Conservation (phyloP, 202 grass and related monocot species). For the Dendrocalamus latiflorus region DNA sequence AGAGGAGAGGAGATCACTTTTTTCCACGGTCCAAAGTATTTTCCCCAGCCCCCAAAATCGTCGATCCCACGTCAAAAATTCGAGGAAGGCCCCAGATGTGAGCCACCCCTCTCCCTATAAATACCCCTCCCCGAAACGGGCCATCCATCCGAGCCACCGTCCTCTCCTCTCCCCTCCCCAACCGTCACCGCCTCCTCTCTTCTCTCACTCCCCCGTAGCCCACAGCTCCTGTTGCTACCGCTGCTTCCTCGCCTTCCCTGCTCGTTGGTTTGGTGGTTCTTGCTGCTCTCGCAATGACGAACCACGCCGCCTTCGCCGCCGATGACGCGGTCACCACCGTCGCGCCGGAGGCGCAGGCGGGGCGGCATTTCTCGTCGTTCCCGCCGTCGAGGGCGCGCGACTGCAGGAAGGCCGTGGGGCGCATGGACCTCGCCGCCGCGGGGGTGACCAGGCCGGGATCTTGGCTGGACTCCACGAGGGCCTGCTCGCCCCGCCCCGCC, state of each 20-base stretch:
- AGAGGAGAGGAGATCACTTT: not conserved
- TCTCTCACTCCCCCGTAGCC: not conserved
- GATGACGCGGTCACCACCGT: slow-evolving; percentile 38
- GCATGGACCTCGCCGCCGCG: slow-evolving; percentile 32
- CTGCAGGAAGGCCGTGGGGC: slow-evolving; percentile 32
- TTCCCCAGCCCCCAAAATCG: too few species aligned
- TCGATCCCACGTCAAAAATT: not conserved
- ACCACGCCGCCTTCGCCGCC: slow-evolving; percentile 37
- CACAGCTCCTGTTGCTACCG: not conserved
- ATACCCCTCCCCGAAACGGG: not conserved
- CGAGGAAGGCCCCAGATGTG: not conserved
- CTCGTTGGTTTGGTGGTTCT: not conserved
- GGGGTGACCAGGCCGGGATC: slow-evolving; percentile 1
- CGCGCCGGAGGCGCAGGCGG: not conserved
- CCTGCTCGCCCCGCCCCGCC: slow-evolving; percentile 54
- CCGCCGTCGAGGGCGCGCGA: slow-evolving; percentile 6
- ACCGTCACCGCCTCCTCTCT: not conserved
- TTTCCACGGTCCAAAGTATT: not conserved
- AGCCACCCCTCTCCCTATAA: slow-evolving; percentile 24
- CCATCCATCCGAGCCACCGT: too few species aligned
- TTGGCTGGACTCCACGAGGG: slow-evolving; percentile 55
- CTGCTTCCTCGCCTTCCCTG: too few species aligned
- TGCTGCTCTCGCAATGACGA: slow-evolving; percentile 33
- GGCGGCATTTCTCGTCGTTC: slow-evolving; percentile 29
- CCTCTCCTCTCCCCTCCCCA: not conserved